These are phyloP conservation scores for Rachicladosporium sp. DNA, from an alignment of 2,329 filamentous ascomycete genomes.

Conservation along the genomic window DNA sequence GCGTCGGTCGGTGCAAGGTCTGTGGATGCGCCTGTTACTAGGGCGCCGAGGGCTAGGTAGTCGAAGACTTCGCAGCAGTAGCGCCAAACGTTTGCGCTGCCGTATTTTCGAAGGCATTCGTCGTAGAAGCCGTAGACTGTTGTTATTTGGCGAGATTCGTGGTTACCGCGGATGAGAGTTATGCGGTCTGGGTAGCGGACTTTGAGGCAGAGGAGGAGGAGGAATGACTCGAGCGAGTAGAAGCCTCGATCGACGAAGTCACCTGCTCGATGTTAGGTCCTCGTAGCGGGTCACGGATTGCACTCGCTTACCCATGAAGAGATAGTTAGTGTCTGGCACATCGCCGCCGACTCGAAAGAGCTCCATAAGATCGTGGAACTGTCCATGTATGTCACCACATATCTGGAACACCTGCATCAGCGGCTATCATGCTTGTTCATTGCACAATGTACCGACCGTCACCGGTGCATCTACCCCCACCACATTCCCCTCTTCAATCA, in stretches of 20 bases:
- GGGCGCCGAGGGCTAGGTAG: constrained; percentile 80
- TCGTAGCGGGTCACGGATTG: too few relatives aligned
- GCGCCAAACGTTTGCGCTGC: constrained; percentile 87
- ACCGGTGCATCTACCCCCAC: constrained; percentile 90
- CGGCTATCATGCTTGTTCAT: not conserved
- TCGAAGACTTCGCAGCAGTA: constrained; percentile 97
- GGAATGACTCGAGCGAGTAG: constrained; percentile 93
- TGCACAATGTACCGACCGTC: constrained; percentile 46
- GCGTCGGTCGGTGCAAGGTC: constrained; percentile 50
- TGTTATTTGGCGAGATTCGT: constrained; percentile 88
- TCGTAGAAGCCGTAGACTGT: constrained; percentile 98
- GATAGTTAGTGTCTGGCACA: constrained; percentile 88
- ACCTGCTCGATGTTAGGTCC: constrained; percentile 36
- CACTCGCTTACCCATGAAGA: constrained; percentile 68
- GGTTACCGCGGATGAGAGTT: constrained; percentile 71
- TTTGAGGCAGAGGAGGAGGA: constrained; percentile 89
- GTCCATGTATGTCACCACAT: constrained; percentile 93
- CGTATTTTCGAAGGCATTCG: constrained; percentile 90
- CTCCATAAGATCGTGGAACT: constrained; percentile 96
- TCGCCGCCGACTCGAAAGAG: constrained; percentile 88
- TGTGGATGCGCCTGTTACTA: constrained; percentile 72
- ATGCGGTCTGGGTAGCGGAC: constrained; percentile 95
- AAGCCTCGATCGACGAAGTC: constrained; percentile 97
- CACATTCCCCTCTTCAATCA: constrained; percentile 96
- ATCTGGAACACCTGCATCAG: constrained; percentile 41